These are phyloP conservation scores for Geotrichum phurueaensis DNA, from an alignment of 1,139 yeast species.

Conservation along the genomic window DNA sequence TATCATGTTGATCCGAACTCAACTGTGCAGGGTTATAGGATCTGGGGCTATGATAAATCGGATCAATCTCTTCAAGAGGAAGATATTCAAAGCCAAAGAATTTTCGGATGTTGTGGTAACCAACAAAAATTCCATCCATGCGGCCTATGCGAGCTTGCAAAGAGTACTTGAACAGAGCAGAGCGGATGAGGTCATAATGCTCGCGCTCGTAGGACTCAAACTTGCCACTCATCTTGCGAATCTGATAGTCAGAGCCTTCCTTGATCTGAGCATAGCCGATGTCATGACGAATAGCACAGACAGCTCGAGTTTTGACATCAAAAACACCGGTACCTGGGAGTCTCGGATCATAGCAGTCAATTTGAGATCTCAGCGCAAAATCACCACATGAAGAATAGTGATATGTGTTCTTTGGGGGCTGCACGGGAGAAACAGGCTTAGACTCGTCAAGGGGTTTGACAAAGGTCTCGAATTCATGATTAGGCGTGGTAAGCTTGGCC, in stretches of 20 bases:
- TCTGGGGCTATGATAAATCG: conserved; percentile 43
- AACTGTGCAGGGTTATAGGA: conserved; percentile 5
- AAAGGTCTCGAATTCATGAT: conserved; percentile 39
- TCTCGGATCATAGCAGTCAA: conserved; percentile 72
- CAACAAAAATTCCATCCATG: conserved; percentile 94
- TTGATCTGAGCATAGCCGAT: conserved; percentile 53
- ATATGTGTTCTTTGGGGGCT: conserved; percentile 40
- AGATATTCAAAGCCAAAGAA: conserved; percentile 89
- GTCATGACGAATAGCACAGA: conserved; percentile 77
- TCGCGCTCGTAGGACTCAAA: conserved; percentile 80
- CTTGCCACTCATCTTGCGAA: conserved; percentile 53
- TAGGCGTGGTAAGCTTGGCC: conserved; percentile 58
- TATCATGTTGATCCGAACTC: conserved; percentile 22
- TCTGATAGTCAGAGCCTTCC: conserved; percentile 59
- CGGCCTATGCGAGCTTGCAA: conserved; percentile 91
- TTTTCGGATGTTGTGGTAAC: conserved; percentile 75
- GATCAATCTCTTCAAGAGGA: conserved; percentile 68
- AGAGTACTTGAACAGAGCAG: conserved; percentile 76
- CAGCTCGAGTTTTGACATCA: conserved; percentile 90
- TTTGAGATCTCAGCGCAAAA: conserved; percentile 81
- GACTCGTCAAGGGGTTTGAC: conserved; percentile 15
- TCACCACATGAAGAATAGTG: conserved; percentile 67
- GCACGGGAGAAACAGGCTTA: neutral
- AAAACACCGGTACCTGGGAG: conserved; percentile 90
- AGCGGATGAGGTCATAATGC: conserved; percentile 62